phyloP scores from a whole-genome alignment of 1,284 basidiomycete species.

The Gomphus bonarii region DNA sequence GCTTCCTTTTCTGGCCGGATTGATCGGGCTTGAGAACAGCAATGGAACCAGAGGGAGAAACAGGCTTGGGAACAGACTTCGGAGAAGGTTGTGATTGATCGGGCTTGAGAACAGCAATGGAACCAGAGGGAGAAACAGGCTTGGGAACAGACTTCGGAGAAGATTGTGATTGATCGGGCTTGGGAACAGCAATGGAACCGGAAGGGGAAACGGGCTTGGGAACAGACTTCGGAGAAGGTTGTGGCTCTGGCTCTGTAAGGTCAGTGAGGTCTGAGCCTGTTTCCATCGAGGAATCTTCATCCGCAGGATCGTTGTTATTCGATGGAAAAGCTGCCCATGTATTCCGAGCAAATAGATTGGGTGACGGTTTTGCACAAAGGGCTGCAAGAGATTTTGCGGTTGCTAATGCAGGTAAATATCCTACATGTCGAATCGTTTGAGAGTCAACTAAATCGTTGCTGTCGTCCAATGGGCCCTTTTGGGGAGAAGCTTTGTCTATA shows the following conservation, averaged over 20 bases:
- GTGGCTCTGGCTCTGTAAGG: not conserved
- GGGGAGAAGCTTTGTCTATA: not conserved
- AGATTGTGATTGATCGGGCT: not conserved
- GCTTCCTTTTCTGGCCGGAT: conserved; percentile 6
- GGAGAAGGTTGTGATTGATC: not conserved
- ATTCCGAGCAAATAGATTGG: conserved; percentile 4
- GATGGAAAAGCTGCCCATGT: not conserved
- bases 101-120: not conserved
- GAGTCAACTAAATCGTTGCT: not conserved
- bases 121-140: not conserved
- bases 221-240: not conserved
- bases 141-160: not conserved
- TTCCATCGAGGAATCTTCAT: not conserved
- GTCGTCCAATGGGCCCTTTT: not conserved
- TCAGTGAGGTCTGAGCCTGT: not conserved
- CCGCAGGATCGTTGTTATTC: not conserved
- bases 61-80: not conserved
- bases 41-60: not conserved
- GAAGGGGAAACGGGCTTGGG: not conserved
- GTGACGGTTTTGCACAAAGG: conserved; percentile 7
- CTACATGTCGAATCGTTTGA: conserved; percentile 3
- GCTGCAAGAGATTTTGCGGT: not conserved
- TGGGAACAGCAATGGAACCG: not conserved
- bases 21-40: not conserved
- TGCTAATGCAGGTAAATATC: not conserved